Evolutionary conservation across 805 yeast species (phyloP), one percentile per base, ranked within the genome.

Genomic region (Yamadazyma tumulicola): DNA sequence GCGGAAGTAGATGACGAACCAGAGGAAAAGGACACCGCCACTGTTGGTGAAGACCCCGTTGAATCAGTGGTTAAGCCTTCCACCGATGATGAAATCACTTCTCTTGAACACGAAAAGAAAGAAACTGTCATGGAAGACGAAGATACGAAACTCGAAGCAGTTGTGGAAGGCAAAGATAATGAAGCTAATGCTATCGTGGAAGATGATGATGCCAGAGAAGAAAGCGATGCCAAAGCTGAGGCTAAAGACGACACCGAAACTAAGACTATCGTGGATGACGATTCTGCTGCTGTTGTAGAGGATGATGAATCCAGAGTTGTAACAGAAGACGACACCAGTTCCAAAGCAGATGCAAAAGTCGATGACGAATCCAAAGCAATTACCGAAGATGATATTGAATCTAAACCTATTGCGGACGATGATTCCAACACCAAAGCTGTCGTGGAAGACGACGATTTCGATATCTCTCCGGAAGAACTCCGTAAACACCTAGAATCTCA

Each of bases 401-500:
- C 29, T 6, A 24, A 24, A 7, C 16, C 27, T 8, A 24, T 12
- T 3, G 20, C 24, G 14, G 25, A 32, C 15, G 6, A 21, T 18
- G 21, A 25, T 6, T 14, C 23, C 11, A 25, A 12, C 12, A n/a
- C n/a, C n/a, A 25, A 26, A 26, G 19, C 19, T 5, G 41, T 20
- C 10, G 21, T 5, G 4, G 42, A 41, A 23, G 65, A 55, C 9
- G 53, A 51, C 14, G 55, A 59, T 16, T 61, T 60, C 18, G 49
- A 55, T 12, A 49, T 67, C 4, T 58, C 68, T 6, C 64, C 70
- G 5, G 72, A 64, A 41, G 73, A 67, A 34, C 47, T 65, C 29
- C 62, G 69, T 31, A 60, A 61, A 46, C 69, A 67, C 43, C 50
- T 66, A 31, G 64, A 66, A 40, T 49, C 68, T n/a, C 64, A 55